Percentiles rank a stretch among this genome's conserved stretches.
phyloP scores from a whole-genome alignment of 2,329 filamentous ascomycete species.

The Bertia moriformis region DNA sequence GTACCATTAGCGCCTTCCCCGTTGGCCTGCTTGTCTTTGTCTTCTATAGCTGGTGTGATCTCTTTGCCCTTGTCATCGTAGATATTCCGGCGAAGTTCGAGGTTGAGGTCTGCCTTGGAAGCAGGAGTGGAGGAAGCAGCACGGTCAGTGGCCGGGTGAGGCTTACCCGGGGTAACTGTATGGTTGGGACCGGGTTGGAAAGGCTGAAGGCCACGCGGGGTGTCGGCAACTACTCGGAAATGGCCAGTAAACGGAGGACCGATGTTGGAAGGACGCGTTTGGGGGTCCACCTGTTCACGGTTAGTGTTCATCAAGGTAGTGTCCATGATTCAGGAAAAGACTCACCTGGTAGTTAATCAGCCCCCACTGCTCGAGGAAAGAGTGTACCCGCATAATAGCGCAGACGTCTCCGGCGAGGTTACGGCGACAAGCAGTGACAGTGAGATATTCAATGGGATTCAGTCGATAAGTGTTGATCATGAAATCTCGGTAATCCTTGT shows the following conservation, averaged over 20 bases:
- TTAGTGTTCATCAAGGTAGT: conserved; percentile 13
- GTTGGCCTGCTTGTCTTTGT: conserved; percentile 58
- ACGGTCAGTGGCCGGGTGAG: conserved; percentile 54
- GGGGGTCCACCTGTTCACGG: conserved; percentile 67
- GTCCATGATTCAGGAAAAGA: conserved; percentile 3
- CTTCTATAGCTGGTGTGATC: conserved; percentile 50
- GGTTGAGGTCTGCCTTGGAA: conserved; percentile 68
- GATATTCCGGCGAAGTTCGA: conserved; percentile 88
- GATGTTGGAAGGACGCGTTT: conserved; percentile 86
- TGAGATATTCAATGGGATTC: conserved; percentile 90
- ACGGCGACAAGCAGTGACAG: conserved; percentile 85
- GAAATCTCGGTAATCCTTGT: conserved; percentile 98
- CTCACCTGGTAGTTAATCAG: conserved; percentile 94
- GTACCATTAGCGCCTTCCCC: conserved; percentile 48
- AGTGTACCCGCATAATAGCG: conserved; percentile 96
- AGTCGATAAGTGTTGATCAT: conserved; percentile 99
- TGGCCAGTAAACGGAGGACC: conserved; percentile 94
- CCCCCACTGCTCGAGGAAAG: conserved; percentile 96
- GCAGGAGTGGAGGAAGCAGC: conserved; percentile 52
- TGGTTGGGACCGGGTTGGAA: conserved; percentile 54
- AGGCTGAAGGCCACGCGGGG: conserved; percentile 81
- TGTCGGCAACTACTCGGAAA: conserved; percentile 91
- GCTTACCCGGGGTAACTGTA: conserved; percentile 40
- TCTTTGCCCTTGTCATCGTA: conserved; percentile 83
- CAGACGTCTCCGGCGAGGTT: conserved; percentile 96